Percentiles rank a stretch among this genome's conserved stretches.
phyloP scores from a whole-genome alignment of 2,329 filamentous ascomycete genomes.

The Penicillium verrucosum region DNA sequence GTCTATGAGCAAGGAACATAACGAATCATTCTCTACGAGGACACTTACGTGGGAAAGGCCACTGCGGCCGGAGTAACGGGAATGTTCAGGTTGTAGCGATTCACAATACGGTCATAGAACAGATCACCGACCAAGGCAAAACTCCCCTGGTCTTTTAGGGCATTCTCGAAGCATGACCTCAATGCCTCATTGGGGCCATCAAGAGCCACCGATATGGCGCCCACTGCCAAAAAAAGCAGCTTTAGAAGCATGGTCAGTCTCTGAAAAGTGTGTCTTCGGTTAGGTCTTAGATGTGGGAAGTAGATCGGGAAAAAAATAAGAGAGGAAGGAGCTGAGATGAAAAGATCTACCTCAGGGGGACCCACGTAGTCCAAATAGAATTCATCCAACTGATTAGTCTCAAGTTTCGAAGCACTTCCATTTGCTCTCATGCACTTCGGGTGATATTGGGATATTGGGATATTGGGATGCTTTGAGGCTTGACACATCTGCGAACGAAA shows the following conservation, averaged over 20 bases:
- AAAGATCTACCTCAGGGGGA: not conserved
- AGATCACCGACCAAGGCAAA: not conserved
- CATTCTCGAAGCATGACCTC: not conserved
- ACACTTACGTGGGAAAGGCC: not conserved
- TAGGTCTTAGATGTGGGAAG: not conserved
- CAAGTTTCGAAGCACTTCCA: no score
- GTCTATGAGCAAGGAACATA: not conserved
- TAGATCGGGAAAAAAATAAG: not conserved
- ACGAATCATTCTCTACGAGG: not conserved
- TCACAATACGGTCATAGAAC: not conserved
- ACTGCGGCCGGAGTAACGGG: not conserved
- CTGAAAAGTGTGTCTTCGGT: not conserved
- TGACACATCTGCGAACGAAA: no score
- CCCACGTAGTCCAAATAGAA: not conserved
- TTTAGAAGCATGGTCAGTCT: not conserved
- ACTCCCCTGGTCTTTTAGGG: not conserved
- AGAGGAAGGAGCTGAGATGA: not conserved
- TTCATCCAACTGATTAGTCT: not conserved
- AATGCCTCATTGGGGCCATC: not conserved
- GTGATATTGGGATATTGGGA: not conserved
- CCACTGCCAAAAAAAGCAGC: not conserved
- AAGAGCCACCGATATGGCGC: not conserved
- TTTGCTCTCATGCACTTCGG: not conserved
- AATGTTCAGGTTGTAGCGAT: not conserved
- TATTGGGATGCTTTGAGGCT: not conserved